Conservation (phyloP, 2,329 filamentous ascomycete species). For the Claviceps fusiformis region DNA sequence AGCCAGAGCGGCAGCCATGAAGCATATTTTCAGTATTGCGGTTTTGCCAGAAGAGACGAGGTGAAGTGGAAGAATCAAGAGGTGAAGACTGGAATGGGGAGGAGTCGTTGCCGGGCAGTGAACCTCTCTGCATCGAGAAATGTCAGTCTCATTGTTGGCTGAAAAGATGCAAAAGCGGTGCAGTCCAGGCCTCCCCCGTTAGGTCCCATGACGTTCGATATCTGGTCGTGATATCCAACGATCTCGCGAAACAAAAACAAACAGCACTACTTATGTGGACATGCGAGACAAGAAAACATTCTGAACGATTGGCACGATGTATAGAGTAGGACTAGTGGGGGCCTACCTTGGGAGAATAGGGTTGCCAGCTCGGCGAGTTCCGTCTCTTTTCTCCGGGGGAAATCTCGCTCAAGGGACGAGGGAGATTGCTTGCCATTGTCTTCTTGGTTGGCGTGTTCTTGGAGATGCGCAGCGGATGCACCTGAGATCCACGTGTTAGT, state of each 20-base stretch:
- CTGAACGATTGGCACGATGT: neutral
- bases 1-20: constrained; percentile 43
- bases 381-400: constrained; percentile 72
- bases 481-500: constrained; percentile 28
- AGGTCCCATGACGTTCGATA: neutral
- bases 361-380: constrained; percentile 87
- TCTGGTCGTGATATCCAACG: neutral
- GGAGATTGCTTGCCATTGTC: constrained; percentile 40
- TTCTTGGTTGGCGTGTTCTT: constrained; percentile 54
- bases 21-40: constrained; percentile 65
- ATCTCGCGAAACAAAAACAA: neutral
- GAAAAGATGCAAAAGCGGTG: neutral
- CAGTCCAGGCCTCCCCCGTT: neutral
- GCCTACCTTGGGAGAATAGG: constrained; percentile 31
- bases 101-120: constrained; percentile 52
- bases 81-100: constrained; percentile 81
- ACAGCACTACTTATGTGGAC: neutral
- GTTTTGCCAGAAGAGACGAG: constrained; percentile 85
- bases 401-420: constrained; percentile 77
- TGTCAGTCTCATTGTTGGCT: constrained; percentile 16
- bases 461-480: constrained; percentile 68
- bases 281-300: neutral
- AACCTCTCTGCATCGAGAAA: constrained; percentile 42
- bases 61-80: constrained; percentile 53
- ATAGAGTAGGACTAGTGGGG: neutral